Evolutionary conservation across 805 yeast species (phyloP).

Genomic region (Wickerhamiella azyma): DNA sequence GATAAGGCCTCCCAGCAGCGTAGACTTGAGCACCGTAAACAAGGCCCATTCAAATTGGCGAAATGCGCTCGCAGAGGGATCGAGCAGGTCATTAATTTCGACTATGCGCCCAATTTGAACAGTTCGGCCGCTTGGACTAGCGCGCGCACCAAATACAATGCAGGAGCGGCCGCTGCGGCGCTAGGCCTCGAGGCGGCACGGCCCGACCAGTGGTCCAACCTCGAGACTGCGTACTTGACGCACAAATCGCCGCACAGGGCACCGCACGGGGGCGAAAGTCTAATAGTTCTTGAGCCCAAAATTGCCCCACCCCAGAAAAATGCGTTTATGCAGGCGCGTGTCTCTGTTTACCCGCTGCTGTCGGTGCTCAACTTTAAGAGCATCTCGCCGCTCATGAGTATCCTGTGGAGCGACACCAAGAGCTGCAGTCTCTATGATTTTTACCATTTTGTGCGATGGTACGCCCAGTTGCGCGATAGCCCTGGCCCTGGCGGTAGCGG

Average conservation of each 20-base stretch:
- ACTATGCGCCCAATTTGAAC: neutral
- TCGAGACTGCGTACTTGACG: neutral
- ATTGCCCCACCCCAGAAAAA: neutral
- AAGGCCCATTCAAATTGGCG: neutral
- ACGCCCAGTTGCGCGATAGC: neutral
- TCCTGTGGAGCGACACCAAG: conserved; percentile 1
- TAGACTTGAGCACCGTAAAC: neutral
- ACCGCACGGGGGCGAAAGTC: no score
- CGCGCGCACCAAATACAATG: neutral
- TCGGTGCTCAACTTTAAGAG: neutral
- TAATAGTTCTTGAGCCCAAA: neutral
- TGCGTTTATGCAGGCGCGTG: neutral
- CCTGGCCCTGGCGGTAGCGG: no score
- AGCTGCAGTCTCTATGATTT: neutral
- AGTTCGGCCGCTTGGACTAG: neutral
- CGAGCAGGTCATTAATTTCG: neutral
- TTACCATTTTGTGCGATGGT: conserved; percentile 5
- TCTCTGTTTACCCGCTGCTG: conserved; percentile 2
- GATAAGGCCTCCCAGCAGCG: neutral
- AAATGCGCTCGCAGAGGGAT: neutral
- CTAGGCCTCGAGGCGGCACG: neutral
- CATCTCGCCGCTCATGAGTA: conserved; percentile 1
- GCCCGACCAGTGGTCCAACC: neutral
- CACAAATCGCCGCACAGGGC: neutral
- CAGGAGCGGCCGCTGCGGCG: neutral